Evolutionary conservation across 148 eudicot species (phyloP).

Genomic region (Selenicereus undatus): DNA sequence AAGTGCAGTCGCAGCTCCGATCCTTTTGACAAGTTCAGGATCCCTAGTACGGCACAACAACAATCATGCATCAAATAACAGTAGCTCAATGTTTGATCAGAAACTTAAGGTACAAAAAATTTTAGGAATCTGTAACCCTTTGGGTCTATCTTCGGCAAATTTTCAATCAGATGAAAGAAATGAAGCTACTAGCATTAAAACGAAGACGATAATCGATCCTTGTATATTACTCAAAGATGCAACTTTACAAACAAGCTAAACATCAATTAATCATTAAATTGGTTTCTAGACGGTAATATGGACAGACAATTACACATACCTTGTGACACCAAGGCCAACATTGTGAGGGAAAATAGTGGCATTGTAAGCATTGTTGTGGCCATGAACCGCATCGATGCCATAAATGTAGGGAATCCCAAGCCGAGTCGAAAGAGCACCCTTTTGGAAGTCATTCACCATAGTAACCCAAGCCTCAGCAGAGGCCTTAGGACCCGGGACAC

Average conservation of each 20-base stretch:
- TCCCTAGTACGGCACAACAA: constrained; percentile 36
- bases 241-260: neutral
- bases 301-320: constrained; percentile 31
- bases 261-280: neutral
- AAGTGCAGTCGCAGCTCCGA: constrained; percentile 81
- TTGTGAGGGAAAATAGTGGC: constrained; percentile 74
- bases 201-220: neutral
- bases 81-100: too few species aligned
- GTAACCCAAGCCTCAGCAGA: constrained; percentile 57
- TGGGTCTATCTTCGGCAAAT: neutral
- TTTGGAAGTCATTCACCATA: constrained; percentile 60
- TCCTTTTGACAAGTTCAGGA: constrained; percentile 61
- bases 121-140: too few species aligned
- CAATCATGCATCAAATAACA: neutral
- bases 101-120: too few species aligned
- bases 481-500: constrained; percentile 58
- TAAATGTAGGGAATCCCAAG: constrained; percentile 64
- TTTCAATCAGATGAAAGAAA: too few species aligned
- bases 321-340: constrained; percentile 70
- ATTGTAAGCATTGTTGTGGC: constrained; percentile 58
- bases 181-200: too few species aligned
- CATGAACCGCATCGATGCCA: constrained; percentile 72
- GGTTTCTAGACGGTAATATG: neutral
- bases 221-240: neutral
- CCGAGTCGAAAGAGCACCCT: constrained; percentile 56